These are phyloP conservation scores for Penicillium manginii DNA, from an alignment of 495 filamentous ascomycete species.

Conservation along the genomic window DNA sequence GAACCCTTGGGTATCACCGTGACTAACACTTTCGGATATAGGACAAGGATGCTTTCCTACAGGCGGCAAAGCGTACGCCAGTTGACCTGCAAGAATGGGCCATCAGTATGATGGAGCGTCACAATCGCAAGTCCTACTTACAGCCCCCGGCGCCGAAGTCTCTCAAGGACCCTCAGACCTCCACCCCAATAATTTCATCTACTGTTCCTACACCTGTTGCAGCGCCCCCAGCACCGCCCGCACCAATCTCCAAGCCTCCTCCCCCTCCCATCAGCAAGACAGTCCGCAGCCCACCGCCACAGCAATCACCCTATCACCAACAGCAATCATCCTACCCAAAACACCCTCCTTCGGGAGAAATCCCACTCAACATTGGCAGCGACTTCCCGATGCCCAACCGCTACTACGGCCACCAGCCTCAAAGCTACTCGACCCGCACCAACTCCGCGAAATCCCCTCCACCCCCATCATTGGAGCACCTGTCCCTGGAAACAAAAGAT, in stretches of 20 bases:
- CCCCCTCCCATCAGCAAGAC: conserved; percentile 37
- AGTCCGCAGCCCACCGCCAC: conserved; percentile 54
- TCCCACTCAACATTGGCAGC: conserved; percentile 62
- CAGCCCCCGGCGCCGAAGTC: conserved; percentile 61
- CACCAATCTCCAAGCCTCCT: conserved; percentile 28
- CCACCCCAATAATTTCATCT: conserved; percentile 13
- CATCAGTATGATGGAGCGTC: conserved; percentile 82
- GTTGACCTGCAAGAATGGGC: conserved; percentile 92
- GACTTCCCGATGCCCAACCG: conserved; percentile 34
- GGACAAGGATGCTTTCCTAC: conserved; percentile 91
- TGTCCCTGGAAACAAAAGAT: conserved; percentile 42
- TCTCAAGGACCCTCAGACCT: conserved; percentile 36
- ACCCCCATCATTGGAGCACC: conserved; percentile 46
- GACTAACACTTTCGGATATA: conserved; percentile 34
- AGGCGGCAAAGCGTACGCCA: conserved; percentile 90
- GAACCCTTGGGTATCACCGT: neutral
- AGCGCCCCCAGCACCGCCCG: conserved; percentile 20
- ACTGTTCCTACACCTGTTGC: conserved; percentile 12
- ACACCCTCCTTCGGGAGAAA: conserved; percentile 69
- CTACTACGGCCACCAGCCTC: conserved; percentile 24
- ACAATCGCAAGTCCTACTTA: conserved; percentile 91
- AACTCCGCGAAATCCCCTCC: conserved; percentile 33
- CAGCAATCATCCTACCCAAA: conserved; percentile 40
- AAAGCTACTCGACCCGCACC: conserved; percentile 29
- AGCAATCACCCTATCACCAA: neutral